Base-by-base conservation (phyloP, 805 yeast species). In the Cyberlindnera misumaiensis region DNA sequence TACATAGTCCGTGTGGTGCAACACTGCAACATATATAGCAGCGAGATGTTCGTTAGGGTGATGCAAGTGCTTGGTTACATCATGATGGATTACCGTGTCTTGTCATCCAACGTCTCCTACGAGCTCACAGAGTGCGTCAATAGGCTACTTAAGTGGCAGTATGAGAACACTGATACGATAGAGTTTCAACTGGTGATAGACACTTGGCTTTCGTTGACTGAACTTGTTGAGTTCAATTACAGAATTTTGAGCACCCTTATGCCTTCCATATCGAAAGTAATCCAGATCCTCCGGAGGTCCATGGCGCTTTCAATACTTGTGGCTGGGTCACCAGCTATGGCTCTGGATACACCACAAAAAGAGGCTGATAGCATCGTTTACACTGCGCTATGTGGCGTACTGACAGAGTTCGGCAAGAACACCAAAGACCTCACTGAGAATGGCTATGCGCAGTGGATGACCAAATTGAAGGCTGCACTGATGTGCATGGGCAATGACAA, bases 51-150 rank as follows among this genome's bases (percentile, higher is more conserved):
- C 4, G n/a, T 29, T 10, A 3, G 11, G 5, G 15, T 35, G 25
- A 33, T 41, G 2, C 11, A 17, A 11, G 20, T 35, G 2, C 4
- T 44, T 20, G 48, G 45, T 2, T 35, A 24, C 34, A 5, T 40
- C 1, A 39, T 44, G 38, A 44, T 44, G 45, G 48, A 44, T 17
- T 24, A 36, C 4, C 32, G 45, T 14, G 39, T 44, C 12, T 8
- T 13, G 13, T 28, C 32, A 20, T 25, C 30, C 3, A 14, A 18
- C 11, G 16, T 14, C 6, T 12, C 11, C 20, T 7, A 11, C n/a
- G 11, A 11, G 28, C 3, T 35, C 11, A 17, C 38, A 11, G n/a
- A 17, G 2, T 8, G 14, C 12, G 20, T 39, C 26, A 11, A 26
- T 11, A 13, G 13, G 12, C n/a, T 30, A 12, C 16, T 18, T 7